Evolutionary conservation across 345 rosid genomes (phyloP).

Genomic region (Kandelia obovata): DNA sequence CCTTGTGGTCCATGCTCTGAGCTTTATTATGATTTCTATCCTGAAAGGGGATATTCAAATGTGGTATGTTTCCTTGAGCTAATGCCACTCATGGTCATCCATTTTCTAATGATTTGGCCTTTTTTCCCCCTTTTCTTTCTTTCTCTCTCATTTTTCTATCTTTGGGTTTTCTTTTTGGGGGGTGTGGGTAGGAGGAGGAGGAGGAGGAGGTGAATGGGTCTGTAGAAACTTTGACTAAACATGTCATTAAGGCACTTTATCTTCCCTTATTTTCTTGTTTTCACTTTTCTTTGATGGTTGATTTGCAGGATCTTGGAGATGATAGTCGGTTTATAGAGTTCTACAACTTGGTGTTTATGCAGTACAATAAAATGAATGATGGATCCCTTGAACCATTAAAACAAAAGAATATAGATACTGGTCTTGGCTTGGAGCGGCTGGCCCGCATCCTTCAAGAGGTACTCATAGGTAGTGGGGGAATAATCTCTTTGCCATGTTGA

Average conservation of each 20-base stretch:
- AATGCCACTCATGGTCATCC: too few species aligned
- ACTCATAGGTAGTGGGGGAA: background rate
- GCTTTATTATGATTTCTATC: constrained; percentile 84
- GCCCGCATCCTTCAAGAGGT: constrained; percentile 90
- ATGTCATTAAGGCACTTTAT: background rate
- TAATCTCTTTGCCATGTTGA: constrained; percentile 10
- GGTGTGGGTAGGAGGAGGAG: background rate
- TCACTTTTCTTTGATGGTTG: constrained; percentile 11
- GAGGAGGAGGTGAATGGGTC: background rate
- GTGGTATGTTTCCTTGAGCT: constrained; percentile 30
- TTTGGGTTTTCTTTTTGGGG: background rate
- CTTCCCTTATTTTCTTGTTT: background rate
- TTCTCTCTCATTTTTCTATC: background rate
- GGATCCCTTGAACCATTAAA: constrained; percentile 80
- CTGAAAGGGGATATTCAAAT: constrained; percentile 63
- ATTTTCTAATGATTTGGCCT: too few species aligned
- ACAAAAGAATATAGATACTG: constrained; percentile 91
- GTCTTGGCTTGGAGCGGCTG: constrained; percentile 90
- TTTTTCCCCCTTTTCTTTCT: background rate
- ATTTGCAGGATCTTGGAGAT: constrained; percentile 84
- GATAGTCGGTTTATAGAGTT: constrained; percentile 87
- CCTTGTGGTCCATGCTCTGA: constrained; percentile 99
- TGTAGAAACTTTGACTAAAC: background rate
- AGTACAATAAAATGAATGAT: constrained; percentile 80
- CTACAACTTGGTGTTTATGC: constrained; percentile 95